Evolutionary conservation across 441 rosid genomes (phyloP), one percentile per base, ranked within the genome.

Genomic region (Gossypium gossypioides): DNA sequence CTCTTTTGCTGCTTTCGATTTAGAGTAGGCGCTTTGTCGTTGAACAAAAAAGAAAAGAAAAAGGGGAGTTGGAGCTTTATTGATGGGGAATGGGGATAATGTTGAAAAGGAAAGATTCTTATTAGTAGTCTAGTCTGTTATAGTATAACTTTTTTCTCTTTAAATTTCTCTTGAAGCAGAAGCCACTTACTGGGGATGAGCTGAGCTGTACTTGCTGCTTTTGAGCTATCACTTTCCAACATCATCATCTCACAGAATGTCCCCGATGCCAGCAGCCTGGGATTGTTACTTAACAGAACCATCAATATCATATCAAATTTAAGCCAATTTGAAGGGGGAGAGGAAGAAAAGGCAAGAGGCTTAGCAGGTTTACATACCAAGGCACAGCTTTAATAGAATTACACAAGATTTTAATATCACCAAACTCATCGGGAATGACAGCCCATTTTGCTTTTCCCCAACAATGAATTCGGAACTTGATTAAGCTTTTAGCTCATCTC

Each of bases 1-100:
- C 54, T 60, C 74, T 60, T 60, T 72, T 29, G 75, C 59, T 72
- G 75, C 75, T 72, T 71, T 71, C 48, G 66, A 25, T 72, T 71
- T 71, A 48, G 66, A 25, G 67, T 32, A 27, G 75, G 21, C 61
- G 51, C 63, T 69, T 37, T 72, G 75, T 72, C 68, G 75, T 68
- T 50, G 57, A 40, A 40, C 46, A 40, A 40, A 40, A 40, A 40
- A 40, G 46, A 40, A 40, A 40, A 40, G 46, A 40, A 40, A 8
- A 40, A 40, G 46, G 12, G 46, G 66, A 16, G 67, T 32, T 48
- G 75, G 21, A 72, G 60, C 63, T 69, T 37, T 72, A 51, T 72
- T 59, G 75, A 68, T 50, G 57, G 27, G 19, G 29, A 10, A 25
- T 2, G 60, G 50, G 48, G 21, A 13, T 22, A 24, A 46, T 22